Evolutionary conservation across 2,329 filamentous ascomycete genomes (phyloP).

Genomic region (Rutstroemia sp.): DNA sequence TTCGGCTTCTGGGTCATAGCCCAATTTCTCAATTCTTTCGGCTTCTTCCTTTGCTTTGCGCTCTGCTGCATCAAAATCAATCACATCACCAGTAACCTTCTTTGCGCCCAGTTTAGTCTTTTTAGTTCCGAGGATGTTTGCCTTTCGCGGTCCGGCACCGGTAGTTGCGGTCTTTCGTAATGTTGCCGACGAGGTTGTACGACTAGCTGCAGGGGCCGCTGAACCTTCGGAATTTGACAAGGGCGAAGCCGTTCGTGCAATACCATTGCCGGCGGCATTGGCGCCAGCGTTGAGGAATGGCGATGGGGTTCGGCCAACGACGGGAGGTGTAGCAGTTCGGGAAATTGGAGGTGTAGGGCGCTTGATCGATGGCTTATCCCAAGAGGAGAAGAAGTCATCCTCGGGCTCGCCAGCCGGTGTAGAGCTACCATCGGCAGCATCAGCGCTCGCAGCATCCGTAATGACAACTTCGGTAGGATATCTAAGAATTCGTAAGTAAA

Average conservation of each 20-base stretch:
- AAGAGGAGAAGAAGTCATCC: conserved; percentile 97
- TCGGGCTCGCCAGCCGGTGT: conserved; percentile 76
- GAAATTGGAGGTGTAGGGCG: conserved; percentile 1
- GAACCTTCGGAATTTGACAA: conserved; percentile 55
- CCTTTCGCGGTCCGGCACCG: conserved; percentile 63
- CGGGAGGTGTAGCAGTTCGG: conserved; percentile 61
- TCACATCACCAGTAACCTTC: conserved; percentile 72
- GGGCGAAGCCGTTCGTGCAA: conserved; percentile 75
- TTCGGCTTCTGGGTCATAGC: conserved; percentile 91
- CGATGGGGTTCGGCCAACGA: conserved; percentile 74
- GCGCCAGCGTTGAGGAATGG: conserved; percentile 72
- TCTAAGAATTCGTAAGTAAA: conserved; percentile 39
- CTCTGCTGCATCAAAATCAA: conserved; percentile 97
- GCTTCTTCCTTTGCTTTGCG: conserved; percentile 96
- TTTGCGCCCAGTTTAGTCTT: conserved; percentile 87
- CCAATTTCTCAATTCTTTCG: conserved; percentile 88
- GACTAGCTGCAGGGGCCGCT: conserved; percentile 53
- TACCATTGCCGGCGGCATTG: conserved; percentile 62
- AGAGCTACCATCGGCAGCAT: conserved; percentile 53
- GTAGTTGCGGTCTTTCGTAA: conserved; percentile 65
- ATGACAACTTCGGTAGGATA: conserved; percentile 81
- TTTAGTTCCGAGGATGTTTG: conserved; percentile 79
- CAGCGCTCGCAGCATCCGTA: conserved; percentile 59
- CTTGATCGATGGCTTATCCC: conserved; percentile 71
- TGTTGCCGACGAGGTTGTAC: conserved; percentile 71